Evolutionary conservation across 495 filamentous ascomycete genomes (phyloP), one percentile per base, ranked within the genome.

Genomic region (Penicillium alfredii): DNA sequence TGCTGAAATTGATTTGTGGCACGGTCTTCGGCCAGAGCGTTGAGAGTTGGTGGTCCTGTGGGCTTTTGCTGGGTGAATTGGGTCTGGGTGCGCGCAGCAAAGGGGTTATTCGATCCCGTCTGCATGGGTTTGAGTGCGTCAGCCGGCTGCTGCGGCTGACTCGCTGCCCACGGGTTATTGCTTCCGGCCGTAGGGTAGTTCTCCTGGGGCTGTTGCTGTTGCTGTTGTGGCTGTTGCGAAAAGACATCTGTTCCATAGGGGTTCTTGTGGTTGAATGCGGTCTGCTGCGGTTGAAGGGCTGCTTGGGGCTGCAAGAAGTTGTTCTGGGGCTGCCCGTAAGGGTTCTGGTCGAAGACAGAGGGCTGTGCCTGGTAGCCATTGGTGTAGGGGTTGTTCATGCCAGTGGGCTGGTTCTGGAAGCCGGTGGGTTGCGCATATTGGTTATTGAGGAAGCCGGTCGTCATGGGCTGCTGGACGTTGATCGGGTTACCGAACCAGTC

Each of bases 401-500:
- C 84, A 7, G 80, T 83, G 18, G 64, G 64, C 55, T 85, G 81
- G 23, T 49, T 51, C 45, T 79, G 75, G 50, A 80, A 79, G 10
- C 73, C 79, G 16, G 76, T 80, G 4, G 76, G 76, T 48, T 84
- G 80, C 17, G 85, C 82, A 54, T 94, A 95, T 29, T 86, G 79
- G 55, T 82, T 88, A 63, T 83, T 83, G 45, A 95, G 65, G 56
- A 80, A 96, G 12, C 88, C 93, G 6, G 93, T 84, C 22, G 68
- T 86, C 48, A 80, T 77, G 33, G 88, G 82, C 32, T 80, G 74
- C 51, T 86, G 81, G 47, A 77, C 71, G 49, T 77, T 74, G 41
- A 96, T 80, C 10, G 86, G 87, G 63, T 99, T 99, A 16, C 90
- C 93, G 41, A 87, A 88, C 79, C 89, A 96, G 60, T 99, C 93